A percentile compares a stretch with the other conserved stretches of the same genome.
Conservation (phyloP, 2,329 filamentous ascomycete species). For the Paraconiothyrium sp. region DNA sequence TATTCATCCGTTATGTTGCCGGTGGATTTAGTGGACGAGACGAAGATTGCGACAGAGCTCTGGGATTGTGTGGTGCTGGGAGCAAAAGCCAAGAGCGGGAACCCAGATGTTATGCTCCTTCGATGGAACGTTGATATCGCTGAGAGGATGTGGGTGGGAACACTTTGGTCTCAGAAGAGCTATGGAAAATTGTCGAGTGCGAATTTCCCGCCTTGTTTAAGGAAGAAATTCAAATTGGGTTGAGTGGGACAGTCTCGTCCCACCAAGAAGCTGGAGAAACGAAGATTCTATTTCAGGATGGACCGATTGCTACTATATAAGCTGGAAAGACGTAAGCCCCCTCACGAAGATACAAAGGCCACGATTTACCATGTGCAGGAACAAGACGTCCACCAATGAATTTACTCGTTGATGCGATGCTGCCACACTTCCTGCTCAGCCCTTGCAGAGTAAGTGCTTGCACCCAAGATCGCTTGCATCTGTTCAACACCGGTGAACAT, state of each 20-base stretch:
- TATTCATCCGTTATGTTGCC: constrained; percentile 17
- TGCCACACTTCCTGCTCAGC: constrained; percentile 59
- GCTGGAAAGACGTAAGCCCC: too few relatives aligned
- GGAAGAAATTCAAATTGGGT: background rate
- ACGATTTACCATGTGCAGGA: too few relatives aligned
- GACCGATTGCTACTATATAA: too few relatives aligned
- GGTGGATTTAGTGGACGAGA: constrained; percentile 5
- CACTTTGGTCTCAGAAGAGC: constrained; percentile 16
- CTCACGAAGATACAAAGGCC: too few relatives aligned
- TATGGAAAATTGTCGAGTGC: background rate
- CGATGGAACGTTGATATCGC: constrained; percentile 15
- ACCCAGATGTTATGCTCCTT: constrained; percentile 18
- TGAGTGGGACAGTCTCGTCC: background rate
- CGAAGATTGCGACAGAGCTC: constrained; percentile 10
- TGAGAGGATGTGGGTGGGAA: constrained; percentile 20
- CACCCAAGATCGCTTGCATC: constrained; percentile 58
- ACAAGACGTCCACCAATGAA: too few relatives aligned
- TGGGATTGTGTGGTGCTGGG: constrained; percentile 16
- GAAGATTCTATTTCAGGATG: too few relatives aligned
- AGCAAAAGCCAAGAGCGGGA: constrained; percentile 5
- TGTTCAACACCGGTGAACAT: constrained; percentile 57
- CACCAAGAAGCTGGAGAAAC: too few relatives aligned
- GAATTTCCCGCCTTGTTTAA: background rate
- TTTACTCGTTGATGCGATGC: constrained; percentile 56
- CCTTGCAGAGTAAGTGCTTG: constrained; percentile 57